A percentile compares a stretch with the other conserved stretches of the same genome.
Evolutionary conservation across 1,284 basidiomycete genomes (phyloP).

Genomic region (Rhodotorula mucilaginosa): DNA sequence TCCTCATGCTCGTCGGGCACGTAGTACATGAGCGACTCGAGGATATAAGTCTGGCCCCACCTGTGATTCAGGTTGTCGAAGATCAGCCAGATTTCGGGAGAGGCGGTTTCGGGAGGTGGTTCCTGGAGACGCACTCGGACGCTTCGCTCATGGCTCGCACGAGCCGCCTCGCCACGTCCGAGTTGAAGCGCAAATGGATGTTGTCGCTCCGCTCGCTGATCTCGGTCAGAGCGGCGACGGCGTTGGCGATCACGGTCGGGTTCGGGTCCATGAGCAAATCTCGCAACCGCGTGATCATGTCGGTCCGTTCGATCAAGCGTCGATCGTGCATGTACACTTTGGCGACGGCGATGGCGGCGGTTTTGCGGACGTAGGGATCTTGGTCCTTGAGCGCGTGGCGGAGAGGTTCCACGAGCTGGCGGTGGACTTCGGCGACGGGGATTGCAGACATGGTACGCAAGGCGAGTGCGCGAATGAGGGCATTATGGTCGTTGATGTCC

Average conservation of each 20-base stretch:
- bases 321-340: conserved; percentile 85
- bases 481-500: conserved; percentile 90
- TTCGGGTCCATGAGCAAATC: conserved; percentile 89
- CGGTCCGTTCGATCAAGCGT: conserved; percentile 74
- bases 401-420: conserved; percentile 76
- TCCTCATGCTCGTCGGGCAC: conserved; percentile 84
- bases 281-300: conserved; percentile 79
- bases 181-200: conserved; percentile 80
- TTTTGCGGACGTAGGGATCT: conserved; percentile 95
- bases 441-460: conserved; percentile 97
- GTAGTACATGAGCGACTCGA: conserved; percentile 89
- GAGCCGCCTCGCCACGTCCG: conserved; percentile 77
- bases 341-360: conserved; percentile 85
- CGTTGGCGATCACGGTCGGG: conserved; percentile 90
- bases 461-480: conserved; percentile 84
- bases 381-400: conserved; percentile 82
- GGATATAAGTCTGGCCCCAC: conserved; percentile 98
- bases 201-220: conserved; percentile 86
- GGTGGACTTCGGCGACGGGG: conserved; percentile 70
- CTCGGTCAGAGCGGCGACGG: conserved; percentile 88
- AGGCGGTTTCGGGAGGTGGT: not conserved
- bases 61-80: conserved; percentile 52
- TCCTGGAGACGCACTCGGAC: conserved; percentile 69
- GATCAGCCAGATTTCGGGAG: not conserved
- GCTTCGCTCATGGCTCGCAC: conserved; percentile 80